Evolutionary conservation across 1,284 basidiomycete genomes (phyloP).

Genomic region (Athelia sp.): DNA sequence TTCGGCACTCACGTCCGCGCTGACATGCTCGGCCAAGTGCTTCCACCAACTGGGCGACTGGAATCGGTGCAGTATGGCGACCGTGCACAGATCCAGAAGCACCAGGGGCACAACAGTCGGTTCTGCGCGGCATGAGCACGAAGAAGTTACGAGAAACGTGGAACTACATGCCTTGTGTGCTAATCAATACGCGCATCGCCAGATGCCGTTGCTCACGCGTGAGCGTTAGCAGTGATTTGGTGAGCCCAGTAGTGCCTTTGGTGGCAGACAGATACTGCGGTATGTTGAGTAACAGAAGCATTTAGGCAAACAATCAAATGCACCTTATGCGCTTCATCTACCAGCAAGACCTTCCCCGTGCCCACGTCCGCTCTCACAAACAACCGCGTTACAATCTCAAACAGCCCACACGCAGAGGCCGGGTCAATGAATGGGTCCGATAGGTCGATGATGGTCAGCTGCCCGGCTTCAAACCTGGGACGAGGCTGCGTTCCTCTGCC

Average conservation of each 20-base stretch:
- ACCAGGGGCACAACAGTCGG: slow-evolving; percentile 68
- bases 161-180: slow-evolving; percentile 55
- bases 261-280: slow-evolving; percentile 53
- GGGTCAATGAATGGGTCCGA: slow-evolving; percentile 72
- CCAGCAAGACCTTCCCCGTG: slow-evolving; percentile 66
- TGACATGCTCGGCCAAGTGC: slow-evolving; percentile 61
- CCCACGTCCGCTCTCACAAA: slow-evolving; percentile 61
- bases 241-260: slow-evolving; percentile 45
- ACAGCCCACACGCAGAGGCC: slow-evolving; percentile 59
- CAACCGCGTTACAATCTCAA: slow-evolving; percentile 61
- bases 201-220: slow-evolving; percentile 69
- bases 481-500: background rate
- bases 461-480: slow-evolving; percentile 41
- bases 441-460: slow-evolving; percentile 40
- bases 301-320: too few relatives aligned
- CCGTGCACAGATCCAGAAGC: slow-evolving; percentile 61
- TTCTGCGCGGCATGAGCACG: slow-evolving; percentile 35
- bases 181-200: slow-evolving; percentile 67
- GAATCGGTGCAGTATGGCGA: slow-evolving; percentile 65
- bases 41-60: slow-evolving; percentile 72
- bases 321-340: slow-evolving; percentile 77
- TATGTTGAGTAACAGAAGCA: too few relatives aligned
- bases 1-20: slow-evolving; percentile 47
- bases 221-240: slow-evolving; percentile 51
- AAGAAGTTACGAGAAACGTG: slow-evolving; percentile 3